These are phyloP conservation scores for Larix sibirica DNA, from an alignment of 83 land plant species.

Conservation along the genomic window DNA sequence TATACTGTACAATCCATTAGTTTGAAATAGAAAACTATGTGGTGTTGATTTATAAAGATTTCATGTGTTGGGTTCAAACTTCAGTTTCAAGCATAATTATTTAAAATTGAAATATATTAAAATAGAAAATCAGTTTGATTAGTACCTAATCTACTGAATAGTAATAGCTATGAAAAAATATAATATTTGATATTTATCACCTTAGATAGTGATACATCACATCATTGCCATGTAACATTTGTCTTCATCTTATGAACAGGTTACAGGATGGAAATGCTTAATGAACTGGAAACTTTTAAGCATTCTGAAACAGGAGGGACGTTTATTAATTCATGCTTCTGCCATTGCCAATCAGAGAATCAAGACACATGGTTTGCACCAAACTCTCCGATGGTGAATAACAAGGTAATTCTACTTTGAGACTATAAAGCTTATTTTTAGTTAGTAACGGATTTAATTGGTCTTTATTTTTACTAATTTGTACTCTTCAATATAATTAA, in stretches of 20 bases:
- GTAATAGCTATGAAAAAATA: neutral
- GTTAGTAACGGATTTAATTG: neutral
- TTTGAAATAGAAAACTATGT: too few species aligned
- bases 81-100: too few species aligned
- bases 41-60: too few species aligned
- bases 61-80: too few species aligned
- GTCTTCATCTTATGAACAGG: neutral
- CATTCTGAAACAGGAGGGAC: neutral
- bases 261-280: constrained; percentile 7
- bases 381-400: neutral
- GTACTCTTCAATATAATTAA: too few species aligned
- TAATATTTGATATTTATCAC: neutral
- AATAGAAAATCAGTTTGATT: too few species aligned
- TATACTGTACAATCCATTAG: too few species aligned
- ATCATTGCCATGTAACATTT: neutral
- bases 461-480: too few species aligned
- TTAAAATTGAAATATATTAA: too few species aligned
- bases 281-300: neutral
- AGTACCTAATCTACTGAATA: neutral
- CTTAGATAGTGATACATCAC: neutral
- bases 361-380: constrained; percentile 4
- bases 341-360: constrained; percentile 11
- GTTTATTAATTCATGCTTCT: constrained; percentile 8
- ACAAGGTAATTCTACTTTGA: constrained; percentile 7
- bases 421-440: neutral